These are phyloP conservation scores for Prinsepia uniflora DNA, from an alignment of 306 rosid species.

Conservation along the genomic window DNA sequence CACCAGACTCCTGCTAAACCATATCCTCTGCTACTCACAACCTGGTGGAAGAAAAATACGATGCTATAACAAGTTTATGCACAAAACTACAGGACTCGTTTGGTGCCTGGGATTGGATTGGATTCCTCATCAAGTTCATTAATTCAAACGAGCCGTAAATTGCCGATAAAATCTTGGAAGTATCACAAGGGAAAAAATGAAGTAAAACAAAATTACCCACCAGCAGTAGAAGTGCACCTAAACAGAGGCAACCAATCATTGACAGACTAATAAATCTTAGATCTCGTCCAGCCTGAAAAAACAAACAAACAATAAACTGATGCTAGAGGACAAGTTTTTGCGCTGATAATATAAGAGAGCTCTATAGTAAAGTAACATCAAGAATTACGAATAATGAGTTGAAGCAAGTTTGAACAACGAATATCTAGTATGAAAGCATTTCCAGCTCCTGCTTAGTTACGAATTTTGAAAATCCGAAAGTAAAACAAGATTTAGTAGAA, in stretches of 20 bases:
- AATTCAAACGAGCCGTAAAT: no score
- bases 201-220: constrained; percentile 19
- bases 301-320: background rate
- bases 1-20: constrained; percentile 60
- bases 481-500: background rate
- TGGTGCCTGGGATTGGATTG: no score
- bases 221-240: constrained; percentile 41
- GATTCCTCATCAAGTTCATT: no score
- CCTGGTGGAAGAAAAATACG: constrained; percentile 28
- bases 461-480: background rate
- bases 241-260: constrained; percentile 50
- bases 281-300: constrained; percentile 67
- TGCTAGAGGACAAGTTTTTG: background rate
- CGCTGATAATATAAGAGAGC: background rate
- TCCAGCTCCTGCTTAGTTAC: background rate
- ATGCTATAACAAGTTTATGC: no score
- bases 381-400: background rate
- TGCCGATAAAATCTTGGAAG: background rate
- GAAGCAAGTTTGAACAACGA: background rate
- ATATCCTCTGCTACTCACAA: constrained; percentile 41
- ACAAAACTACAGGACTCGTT: no score
- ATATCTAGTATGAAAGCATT: background rate
- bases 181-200: constrained; percentile 10
- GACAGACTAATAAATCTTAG: constrained; percentile 50
- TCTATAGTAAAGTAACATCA: background rate